Evolutionary conservation across 768 basidiomycete genomes (phyloP).

Genomic region (Dentipellis fragilis): DNA sequence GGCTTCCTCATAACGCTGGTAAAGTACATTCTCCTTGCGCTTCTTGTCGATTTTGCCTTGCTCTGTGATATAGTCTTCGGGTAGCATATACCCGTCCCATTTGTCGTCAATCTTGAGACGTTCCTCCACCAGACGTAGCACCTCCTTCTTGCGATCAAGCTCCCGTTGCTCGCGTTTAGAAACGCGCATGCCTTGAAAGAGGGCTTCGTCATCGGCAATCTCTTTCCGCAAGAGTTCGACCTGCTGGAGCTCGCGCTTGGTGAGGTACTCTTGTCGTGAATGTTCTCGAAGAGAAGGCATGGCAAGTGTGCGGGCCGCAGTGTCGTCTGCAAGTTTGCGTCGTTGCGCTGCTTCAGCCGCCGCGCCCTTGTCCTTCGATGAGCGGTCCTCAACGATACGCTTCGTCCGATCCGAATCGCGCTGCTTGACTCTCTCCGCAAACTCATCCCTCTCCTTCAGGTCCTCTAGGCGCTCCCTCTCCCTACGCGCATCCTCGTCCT

Average conservation of each 20-base stretch:
- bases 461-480: slow-evolving; percentile 76
- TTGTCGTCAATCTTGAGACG: slow-evolving; percentile 91
- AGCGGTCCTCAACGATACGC: slow-evolving; percentile 86
- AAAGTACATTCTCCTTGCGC: slow-evolving; percentile 86
- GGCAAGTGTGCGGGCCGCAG: slow-evolving; percentile 33
- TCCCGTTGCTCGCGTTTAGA: slow-evolving; percentile 75
- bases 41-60: slow-evolving; percentile 98
- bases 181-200: slow-evolving; percentile 86
- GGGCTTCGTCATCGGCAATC: slow-evolving; percentile 87
- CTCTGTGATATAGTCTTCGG: slow-evolving; percentile 97
- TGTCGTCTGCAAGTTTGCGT: slow-evolving; percentile 64
- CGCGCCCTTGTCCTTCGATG: slow-evolving; percentile 62
- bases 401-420: slow-evolving; percentile 82
- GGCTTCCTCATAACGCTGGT: slow-evolving; percentile 91
- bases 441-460: slow-evolving; percentile 81
- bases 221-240: slow-evolving; percentile 88
- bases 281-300: slow-evolving; percentile 74
- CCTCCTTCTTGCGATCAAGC: slow-evolving; percentile 86
- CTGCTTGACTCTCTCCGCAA: slow-evolving; percentile 77
- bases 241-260: slow-evolving; percentile 93
- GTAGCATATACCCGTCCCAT: slow-evolving; percentile 91
- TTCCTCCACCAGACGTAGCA: slow-evolving; percentile 87
- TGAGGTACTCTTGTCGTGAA: slow-evolving; percentile 91
- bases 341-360: slow-evolving; percentile 79
- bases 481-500: slow-evolving; percentile 62